Evolutionary conservation across 805 yeast species (phyloP), one percentile per base, ranked within the genome.

Genomic region (Teunomyces pallodes): DNA sequence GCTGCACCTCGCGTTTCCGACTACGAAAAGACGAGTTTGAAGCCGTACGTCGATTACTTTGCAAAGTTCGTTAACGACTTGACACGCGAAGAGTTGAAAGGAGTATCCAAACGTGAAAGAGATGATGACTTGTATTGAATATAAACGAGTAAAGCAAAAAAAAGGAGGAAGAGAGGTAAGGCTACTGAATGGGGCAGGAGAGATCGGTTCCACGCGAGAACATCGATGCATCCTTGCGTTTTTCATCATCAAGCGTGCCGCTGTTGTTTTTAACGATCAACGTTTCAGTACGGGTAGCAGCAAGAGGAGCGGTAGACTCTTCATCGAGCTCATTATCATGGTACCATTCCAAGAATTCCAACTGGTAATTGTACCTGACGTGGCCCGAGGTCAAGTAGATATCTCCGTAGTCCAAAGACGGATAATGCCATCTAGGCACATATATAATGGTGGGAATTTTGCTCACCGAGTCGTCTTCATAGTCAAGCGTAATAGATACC

Each of bases 371-470:
- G 54, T 77, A 77, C 42, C 72, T 71, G 55, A 84, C 79, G 9
- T 64, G 60, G 0, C 96, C 96, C 1, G 82, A 69, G 3, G 82
- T 72, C 10, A 82, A 69, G 13, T 68, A 70, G 6, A 87, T 74
- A 12, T 74, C 76, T 9, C 61, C 64, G 75, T 70, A 49, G 70
- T 75, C 47, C 72, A 81, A 42, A 64, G 60, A 42, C 67, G 82
- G 72, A 41, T 78, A 90, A 62, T 91, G 96, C 74, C 82, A 77
- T 24, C 72, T 73, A 0, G 97, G 97, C 26, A 90, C 58, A 58
- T 74, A 87, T 1, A 91, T 77, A 42, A 77, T 64, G 0, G 92
- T 84, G 2, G 90, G 83, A 5, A 29, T 29, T 10, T 46, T 32
- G 5, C 31, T 24, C 9, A 29, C 10, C 7, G 44, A 43, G 3